Base-by-base conservation (phyloP, 352 stramenopile species). In the Blastocystis hominis region DNA sequence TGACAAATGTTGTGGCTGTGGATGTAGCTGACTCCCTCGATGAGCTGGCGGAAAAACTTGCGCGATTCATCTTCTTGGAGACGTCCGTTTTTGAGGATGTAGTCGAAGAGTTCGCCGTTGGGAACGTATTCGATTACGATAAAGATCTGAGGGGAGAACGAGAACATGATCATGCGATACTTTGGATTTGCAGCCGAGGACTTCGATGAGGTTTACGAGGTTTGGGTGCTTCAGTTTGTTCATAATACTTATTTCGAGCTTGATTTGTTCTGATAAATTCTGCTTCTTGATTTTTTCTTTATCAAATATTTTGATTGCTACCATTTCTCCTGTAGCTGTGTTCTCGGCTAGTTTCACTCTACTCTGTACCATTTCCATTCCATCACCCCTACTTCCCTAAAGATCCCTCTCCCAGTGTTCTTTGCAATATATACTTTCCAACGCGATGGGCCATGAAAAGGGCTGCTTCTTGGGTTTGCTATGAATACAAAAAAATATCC, bases 181-280 rank as follows among this genome's bases (percentile, higher is more conserved):
- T 78, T 88, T 89, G 55, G 53, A 81, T 42, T 89, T 72, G 44
- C 46, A 59, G 15, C 64, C 59, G 17, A 75, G 59, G 17, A 94
- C 92, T 90, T 95, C 93, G 50, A 93, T 93, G 3, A 96, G 90
- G 89, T 94, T 91, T 0, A 95, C 93, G 79, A 96, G 91, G 86
- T 94, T 91, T 9, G 89, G 89, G 62, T 93, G 91, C 17, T 90
- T 89, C 40, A 95, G 94, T 90, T 98, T 96, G 91, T 97, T 98
- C 95, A 98, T 98, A 87, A 98, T 98, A 10, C 93, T 96, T 88
- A 98, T 98, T 92, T 98, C 96, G 90, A 97, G 97, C 91, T 98
- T 98, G 89, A 98, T 95, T 91, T 98, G 96, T 44, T 94, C 93
- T 17, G 94, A 94, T 94, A 98, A 98, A 91, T 98, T 98, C 90